Evolutionary conservation across 352 stramenopile genomes (phyloP).

Genomic region (Globisporangium perplexum): DNA sequence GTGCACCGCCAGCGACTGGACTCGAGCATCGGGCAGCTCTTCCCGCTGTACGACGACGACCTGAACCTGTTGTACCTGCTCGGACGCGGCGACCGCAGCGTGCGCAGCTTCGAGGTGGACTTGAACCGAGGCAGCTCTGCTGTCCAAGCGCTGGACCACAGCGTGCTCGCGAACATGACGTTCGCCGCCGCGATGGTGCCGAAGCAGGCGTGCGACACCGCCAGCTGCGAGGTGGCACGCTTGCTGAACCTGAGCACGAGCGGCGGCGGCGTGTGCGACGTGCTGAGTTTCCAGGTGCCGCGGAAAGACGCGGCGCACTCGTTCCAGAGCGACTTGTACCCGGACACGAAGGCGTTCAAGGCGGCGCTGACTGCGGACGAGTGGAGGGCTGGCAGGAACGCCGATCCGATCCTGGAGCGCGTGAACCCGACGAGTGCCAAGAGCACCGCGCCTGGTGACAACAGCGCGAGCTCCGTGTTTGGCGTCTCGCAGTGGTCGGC

Average conservation of each 20-base stretch:
- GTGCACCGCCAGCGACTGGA: conserved; percentile 62
- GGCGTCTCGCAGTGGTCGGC: conserved; percentile 6
- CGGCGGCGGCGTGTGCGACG: conserved; percentile 41
- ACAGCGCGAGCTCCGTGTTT: conserved; percentile 26
- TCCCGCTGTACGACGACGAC: conserved; percentile 68
- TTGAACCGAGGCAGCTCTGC: conserved; percentile 17
- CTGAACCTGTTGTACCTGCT: conserved; percentile 64
- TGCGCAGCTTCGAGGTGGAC: conserved; percentile 59
- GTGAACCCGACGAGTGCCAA: conserved; percentile 23
- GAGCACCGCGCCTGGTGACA: conserved; percentile 6
- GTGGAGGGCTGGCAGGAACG: conserved; percentile 39
- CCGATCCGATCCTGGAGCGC: conserved; percentile 29
- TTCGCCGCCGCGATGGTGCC: conserved; percentile 45
- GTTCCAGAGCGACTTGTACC: conserved; percentile 80
- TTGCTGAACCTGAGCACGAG: conserved; percentile 54
- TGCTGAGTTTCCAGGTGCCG: conserved; percentile 61
- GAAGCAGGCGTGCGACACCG: conserved; percentile 46
- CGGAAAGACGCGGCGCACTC: conserved; percentile 47
- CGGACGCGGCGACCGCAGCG: conserved; percentile 62
- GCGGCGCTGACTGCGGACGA: conserved; percentile 33
- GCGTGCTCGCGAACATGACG: conserved; percentile 42
- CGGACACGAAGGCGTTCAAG: conserved; percentile 33
- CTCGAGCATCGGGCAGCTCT: conserved; percentile 52
- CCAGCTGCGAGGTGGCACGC: conserved; percentile 54
- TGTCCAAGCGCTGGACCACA: conserved; percentile 50